Conservation (phyloP, 768 basidiomycete species). For the Neoboletus magnificus region DNA sequence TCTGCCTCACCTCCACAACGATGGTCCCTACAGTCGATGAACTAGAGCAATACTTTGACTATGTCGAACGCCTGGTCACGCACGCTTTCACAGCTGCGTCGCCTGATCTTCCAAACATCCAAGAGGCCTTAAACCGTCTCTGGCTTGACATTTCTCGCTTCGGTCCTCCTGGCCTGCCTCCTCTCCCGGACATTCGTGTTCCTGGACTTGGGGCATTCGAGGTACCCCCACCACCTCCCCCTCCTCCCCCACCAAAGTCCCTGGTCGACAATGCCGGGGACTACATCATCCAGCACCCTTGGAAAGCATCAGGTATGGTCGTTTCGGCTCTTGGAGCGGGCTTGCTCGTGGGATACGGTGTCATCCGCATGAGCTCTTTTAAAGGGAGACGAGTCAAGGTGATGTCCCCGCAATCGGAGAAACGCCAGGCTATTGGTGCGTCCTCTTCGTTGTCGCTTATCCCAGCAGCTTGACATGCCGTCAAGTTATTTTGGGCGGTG, state of each 20-base stretch:
- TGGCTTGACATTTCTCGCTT: constrained; percentile 81
- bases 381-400: constrained; percentile 23
- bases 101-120: constrained; percentile 58
- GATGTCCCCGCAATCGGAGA: constrained; percentile 34
- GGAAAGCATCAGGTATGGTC: constrained; percentile 52
- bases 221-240: constrained; percentile 61
- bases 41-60: constrained; percentile 66
- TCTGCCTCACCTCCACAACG: background rate
- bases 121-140: constrained; percentile 62
- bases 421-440: constrained; percentile 46
- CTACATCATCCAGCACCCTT: constrained; percentile 60
- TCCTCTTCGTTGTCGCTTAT: constrained; percentile 2
- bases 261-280: constrained; percentile 44
- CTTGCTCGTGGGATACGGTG: constrained; percentile 56
- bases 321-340: constrained; percentile 59
- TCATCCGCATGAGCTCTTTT: constrained; percentile 19
- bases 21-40: constrained; percentile 53
- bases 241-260: constrained; percentile 50
- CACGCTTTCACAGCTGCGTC: constrained; percentile 54
- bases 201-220: constrained; percentile 70
- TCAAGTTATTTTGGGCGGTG: constrained; percentile 79
- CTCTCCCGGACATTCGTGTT: constrained; percentile 51
- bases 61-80: constrained; percentile 60
- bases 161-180: constrained; percentile 52
- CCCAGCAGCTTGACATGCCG: background rate